Conservation (phyloP, 148 eudicot species). For the Cornus kousa region DNA sequence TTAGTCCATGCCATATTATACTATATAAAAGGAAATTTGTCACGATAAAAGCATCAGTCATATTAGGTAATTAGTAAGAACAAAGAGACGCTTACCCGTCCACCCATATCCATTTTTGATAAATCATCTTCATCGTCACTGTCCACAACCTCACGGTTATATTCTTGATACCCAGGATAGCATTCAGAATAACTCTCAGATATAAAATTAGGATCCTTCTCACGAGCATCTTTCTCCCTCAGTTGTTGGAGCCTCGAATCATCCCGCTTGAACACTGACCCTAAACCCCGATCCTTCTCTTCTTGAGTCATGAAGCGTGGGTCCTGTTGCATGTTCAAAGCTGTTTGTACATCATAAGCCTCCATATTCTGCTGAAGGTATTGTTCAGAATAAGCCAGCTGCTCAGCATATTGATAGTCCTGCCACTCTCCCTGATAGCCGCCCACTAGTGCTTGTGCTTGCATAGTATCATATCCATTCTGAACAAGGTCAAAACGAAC, state of each 20-base stretch:
- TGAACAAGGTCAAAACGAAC: constrained; percentile 24
- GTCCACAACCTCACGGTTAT: constrained; percentile 87
- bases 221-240: constrained; percentile 89
- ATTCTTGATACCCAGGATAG: constrained; percentile 98
- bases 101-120: constrained; percentile 99
- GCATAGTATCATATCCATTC: constrained; percentile 85
- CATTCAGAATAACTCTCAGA: constrained; percentile 99
- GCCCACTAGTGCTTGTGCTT: constrained; percentile 64
- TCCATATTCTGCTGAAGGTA: constrained; percentile 76
- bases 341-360: constrained; percentile 64
- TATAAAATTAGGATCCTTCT: constrained; percentile 97
- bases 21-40: not conserved
- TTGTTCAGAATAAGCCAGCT: constrained; percentile 80
- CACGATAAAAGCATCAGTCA: not conserved
- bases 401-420: constrained; percentile 91
- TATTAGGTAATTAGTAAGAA: not conserved
- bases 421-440: constrained; percentile 89
- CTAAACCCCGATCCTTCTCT: constrained; percentile 96
- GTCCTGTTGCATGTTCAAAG: constrained; percentile 47
- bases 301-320: constrained; percentile 94
- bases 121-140: constrained; percentile 96
- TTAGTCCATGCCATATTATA: not conserved
- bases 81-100: constrained; percentile 63
- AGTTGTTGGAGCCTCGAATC: constrained; percentile 88
- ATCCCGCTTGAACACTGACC: constrained; percentile 96